Conservation (phyloP, 176 grass and related monocot species). For the Aegilops sharonensis region DNA sequence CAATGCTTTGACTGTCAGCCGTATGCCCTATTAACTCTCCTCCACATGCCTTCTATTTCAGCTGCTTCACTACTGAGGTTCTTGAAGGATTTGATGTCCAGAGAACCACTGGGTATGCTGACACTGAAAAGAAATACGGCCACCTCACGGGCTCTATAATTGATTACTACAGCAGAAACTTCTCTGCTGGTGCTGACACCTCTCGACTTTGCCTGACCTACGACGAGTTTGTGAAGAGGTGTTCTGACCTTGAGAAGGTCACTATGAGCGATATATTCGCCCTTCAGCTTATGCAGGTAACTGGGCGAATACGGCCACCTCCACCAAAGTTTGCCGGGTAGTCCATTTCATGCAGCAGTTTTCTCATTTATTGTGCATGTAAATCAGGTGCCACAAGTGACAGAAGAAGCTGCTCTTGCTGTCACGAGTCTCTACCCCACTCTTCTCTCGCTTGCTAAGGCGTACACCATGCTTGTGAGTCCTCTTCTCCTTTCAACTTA, state of each 20-base stretch:
- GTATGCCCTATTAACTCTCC: slow-evolving; percentile 17
- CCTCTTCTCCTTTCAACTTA: no score
- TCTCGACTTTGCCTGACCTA: slow-evolving; percentile 56
- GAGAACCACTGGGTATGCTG: slow-evolving; percentile 69
- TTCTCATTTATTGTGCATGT: background rate
- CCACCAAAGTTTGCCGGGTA: background rate
- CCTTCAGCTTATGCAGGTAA: slow-evolving; percentile 99
- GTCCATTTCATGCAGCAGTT: slow-evolving; percentile 14
- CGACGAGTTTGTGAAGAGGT: slow-evolving; percentile 59
- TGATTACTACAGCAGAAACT: slow-evolving; percentile 57
- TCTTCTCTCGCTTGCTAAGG: slow-evolving; percentile 50
- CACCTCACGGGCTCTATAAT: slow-evolving; percentile 68
- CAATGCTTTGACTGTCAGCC: no score
- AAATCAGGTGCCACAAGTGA: slow-evolving; percentile 83
- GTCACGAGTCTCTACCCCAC: slow-evolving; percentile 64
- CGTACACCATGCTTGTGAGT: slow-evolving; percentile 32
- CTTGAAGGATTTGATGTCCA: slow-evolving; percentile 90
- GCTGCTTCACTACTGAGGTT: slow-evolving; percentile 89
- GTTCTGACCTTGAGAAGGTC: slow-evolving; percentile 62
- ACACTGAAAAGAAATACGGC: slow-evolving; percentile 59
- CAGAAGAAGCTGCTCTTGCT: slow-evolving; percentile 68
- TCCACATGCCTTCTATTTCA: slow-evolving; percentile 39
- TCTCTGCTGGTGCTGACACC: slow-evolving; percentile 30
- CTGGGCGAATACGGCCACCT: background rate
- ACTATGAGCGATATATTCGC: slow-evolving; percentile 79